Evolutionary conservation across 208 protist genomes (phyloP).

Genomic region (Trypanosoma caninum): DNA sequence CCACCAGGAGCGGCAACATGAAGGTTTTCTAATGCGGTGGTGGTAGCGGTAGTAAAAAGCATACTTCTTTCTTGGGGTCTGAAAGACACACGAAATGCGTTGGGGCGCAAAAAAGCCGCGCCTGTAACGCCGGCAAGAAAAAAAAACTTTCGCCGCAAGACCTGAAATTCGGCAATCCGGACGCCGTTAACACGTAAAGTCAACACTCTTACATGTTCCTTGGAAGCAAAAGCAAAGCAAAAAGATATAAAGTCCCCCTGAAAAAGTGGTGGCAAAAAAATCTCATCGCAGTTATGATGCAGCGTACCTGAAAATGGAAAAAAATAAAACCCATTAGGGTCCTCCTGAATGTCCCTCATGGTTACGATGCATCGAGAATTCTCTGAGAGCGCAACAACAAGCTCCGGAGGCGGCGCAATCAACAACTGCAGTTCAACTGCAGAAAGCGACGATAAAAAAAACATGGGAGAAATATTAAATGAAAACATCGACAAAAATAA

Average conservation of each 20-base stretch:
- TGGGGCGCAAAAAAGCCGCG: neutral
- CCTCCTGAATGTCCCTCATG: neutral
- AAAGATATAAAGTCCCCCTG: slow-evolving; percentile 43
- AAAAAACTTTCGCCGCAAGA: slow-evolving; percentile 33
- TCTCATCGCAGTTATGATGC: neutral
- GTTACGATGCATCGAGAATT: slow-evolving; percentile 8
- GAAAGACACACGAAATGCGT: slow-evolving; percentile 13
- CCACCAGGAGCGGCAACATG: neutral
- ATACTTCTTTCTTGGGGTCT: neutral
- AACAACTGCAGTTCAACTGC: slow-evolving; percentile 23
- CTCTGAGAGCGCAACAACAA: slow-evolving; percentile 20
- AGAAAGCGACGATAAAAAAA: neutral
- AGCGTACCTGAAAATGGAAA: slow-evolving; percentile 21
- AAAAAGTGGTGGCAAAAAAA: slow-evolving; percentile 38
- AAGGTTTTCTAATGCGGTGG: neutral
- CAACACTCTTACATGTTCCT: slow-evolving; percentile 30
- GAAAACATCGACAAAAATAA: neutral
- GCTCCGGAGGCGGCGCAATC: slow-evolving; percentile 6
- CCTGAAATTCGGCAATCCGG: slow-evolving; percentile 37
- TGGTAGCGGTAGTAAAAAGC: neutral
- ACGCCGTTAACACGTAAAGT: slow-evolving; percentile 44
- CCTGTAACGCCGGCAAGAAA: slow-evolving; percentile 32
- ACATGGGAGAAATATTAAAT: neutral
- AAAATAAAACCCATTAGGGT: slow-evolving; percentile 32
- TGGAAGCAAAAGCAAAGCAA: slow-evolving; percentile 31